Conservation (phyloP, 345 rosid genomes). For the Salix caprea region DNA sequence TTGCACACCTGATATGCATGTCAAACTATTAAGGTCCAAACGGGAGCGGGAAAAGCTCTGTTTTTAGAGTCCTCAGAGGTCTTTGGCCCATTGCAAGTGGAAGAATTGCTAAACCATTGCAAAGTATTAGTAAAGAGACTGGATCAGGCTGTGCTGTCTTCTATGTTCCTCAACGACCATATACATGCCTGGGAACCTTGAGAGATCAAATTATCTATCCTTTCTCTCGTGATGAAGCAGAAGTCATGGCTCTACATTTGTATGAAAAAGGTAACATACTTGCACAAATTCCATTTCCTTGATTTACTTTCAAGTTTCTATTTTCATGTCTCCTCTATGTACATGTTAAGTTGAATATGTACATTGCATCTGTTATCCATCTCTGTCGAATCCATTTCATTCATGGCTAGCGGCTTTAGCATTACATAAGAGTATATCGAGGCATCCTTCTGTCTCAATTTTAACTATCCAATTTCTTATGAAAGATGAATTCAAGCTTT, state of each 20-base stretch:
- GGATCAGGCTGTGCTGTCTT: conserved; percentile 69
- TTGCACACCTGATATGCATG: conserved; percentile 26
- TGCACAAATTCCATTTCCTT: conserved; percentile 8
- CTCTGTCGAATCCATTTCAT: background rate
- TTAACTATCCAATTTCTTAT: background rate
- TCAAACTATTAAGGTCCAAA: conserved; percentile 67
- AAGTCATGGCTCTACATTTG: conserved; percentile 42
- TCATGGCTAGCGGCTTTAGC: background rate
- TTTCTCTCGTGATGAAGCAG: conserved; percentile 81
- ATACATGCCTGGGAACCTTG: conserved; percentile 94
- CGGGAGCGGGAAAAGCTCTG: conserved; percentile 94
- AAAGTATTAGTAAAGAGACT: conserved; percentile 42
- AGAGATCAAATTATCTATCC: conserved; percentile 99
- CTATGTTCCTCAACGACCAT: conserved; percentile 91
- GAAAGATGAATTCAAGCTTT: background rate
- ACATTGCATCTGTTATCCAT: background rate
- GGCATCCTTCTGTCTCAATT: background rate
- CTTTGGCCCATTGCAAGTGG: conserved; percentile 97
- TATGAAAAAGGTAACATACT: conserved; percentile 48
- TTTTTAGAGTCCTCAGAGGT: conserved; percentile 90
- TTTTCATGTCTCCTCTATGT: background rate
- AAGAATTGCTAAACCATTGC: conserved; percentile 62
- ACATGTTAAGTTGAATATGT: background rate
- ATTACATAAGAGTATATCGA: background rate
- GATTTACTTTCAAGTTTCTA: background rate